Percentiles rank a stretch among this genome's conserved stretches.
Conservation (phyloP, 257 asterid genomes). For the Solanum pimpinellifolium region DNA sequence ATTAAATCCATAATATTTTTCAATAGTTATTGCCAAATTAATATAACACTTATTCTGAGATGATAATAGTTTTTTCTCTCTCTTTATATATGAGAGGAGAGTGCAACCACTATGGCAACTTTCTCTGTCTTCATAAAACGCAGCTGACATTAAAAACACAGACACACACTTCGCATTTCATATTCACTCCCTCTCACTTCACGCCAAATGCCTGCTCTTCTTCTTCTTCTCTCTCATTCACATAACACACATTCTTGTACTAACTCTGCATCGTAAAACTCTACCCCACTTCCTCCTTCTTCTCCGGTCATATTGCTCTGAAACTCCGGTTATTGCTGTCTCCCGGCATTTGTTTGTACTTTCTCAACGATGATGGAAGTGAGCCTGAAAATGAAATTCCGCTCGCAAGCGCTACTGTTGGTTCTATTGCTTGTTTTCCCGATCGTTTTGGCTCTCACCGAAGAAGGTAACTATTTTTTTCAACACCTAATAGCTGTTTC, state of each 20-base stretch:
- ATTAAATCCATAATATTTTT: too few species aligned
- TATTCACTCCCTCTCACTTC: conserved; percentile 55
- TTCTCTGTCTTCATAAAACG: conserved; percentile 43
- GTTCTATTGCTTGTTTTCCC: conserved; percentile 13
- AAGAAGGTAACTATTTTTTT: conserved; percentile 35
- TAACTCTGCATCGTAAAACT: background rate
- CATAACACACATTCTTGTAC: conserved; percentile 18
- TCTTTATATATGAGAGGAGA: background rate
- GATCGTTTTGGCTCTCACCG: conserved; percentile 29
- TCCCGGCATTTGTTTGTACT: background rate
- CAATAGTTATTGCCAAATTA: background rate
- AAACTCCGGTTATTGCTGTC: background rate
- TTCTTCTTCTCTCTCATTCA: background rate
- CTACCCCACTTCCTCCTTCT: background rate
- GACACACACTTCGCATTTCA: conserved; percentile 5
- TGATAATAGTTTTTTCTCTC: background rate
- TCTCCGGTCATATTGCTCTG: background rate
- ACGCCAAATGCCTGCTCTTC: conserved; percentile 93
- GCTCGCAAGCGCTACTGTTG: background rate
- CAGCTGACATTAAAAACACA: conserved; percentile 25
- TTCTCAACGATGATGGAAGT: conserved; percentile 7
- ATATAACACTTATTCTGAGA: too few species aligned
- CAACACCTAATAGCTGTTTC: background rate
- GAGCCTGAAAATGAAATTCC: background rate
- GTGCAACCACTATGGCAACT: background rate